Evolutionary conservation across 208 protist genomes (phyloP).

Genomic region (Acanthamoeba healyi): DNA sequence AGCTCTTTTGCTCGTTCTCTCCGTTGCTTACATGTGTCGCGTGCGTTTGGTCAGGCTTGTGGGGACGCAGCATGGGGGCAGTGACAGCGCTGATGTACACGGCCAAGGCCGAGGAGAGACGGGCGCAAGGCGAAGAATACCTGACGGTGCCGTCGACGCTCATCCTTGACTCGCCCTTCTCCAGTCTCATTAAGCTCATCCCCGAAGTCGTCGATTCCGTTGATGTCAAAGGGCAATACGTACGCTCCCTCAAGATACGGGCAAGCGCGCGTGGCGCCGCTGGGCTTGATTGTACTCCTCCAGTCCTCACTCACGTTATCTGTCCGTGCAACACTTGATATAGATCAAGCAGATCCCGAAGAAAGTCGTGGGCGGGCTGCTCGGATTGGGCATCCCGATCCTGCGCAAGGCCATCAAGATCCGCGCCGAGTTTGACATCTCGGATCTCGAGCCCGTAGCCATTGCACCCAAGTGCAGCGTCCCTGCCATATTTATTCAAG

Average conservation of each 20-base stretch:
- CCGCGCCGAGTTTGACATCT: constrained; percentile 47
- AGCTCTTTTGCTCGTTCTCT: too few relatives aligned
- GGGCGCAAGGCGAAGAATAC: not conserved
- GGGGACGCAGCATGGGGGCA: constrained; percentile 66
- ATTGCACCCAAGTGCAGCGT: constrained; percentile 15
- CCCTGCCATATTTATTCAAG: constrained; percentile 34
- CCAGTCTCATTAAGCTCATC: constrained; percentile 51
- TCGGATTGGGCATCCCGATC: constrained; percentile 32
- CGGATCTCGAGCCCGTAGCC: constrained; percentile 31
- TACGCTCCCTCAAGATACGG: not conserved
- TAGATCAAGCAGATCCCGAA: constrained; percentile 61
- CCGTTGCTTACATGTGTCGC: not conserved
- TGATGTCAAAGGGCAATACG: constrained; percentile 40
- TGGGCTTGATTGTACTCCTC: too few relatives aligned
- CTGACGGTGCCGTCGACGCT: not conserved
- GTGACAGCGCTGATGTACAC: constrained; percentile 62
- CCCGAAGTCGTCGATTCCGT: constrained; percentile 53
- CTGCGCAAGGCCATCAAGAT: constrained; percentile 24
- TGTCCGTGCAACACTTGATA: too few relatives aligned
- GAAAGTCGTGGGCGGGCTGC: constrained; percentile 26
- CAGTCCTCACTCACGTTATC: too few relatives aligned
- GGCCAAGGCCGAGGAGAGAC: not conserved
- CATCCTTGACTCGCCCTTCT: constrained; percentile 55
- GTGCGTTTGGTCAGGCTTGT: constrained; percentile 54
- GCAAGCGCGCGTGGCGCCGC: too few relatives aligned